These are phyloP conservation scores for Cetraspora pellucida DNA, from an alignment of 192 early-diverging fungal genomes.

Conservation along the genomic window DNA sequence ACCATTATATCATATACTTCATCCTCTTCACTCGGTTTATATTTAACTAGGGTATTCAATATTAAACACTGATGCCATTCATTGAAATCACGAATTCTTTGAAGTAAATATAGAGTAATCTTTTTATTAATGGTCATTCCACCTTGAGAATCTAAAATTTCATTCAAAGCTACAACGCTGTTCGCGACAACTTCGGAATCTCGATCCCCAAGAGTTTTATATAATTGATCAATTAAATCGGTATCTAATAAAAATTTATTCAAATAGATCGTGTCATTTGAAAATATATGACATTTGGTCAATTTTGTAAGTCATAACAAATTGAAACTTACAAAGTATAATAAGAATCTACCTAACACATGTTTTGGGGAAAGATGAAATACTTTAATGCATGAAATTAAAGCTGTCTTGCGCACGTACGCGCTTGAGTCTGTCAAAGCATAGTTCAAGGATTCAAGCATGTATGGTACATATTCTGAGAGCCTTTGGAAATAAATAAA, in stretches of 20 bases:
- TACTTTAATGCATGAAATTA: conserved; percentile 41
- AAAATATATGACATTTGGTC: not conserved
- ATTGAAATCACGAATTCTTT: conserved; percentile 43
- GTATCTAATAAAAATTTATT: conserved; percentile 35
- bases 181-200: conserved; percentile 43
- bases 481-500: not conserved
- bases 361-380: conserved; percentile 42
- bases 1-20: conserved; percentile 49
- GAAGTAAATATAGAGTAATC: conserved; percentile 35
- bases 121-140: conserved; percentile 40
- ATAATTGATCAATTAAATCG: conserved; percentile 41
- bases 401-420: conserved; percentile 47
- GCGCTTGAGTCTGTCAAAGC: conserved; percentile 45
- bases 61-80: conserved; percentile 40
- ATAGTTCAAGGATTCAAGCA: conserved; percentile 40
- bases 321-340: not conserved
- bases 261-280: not conserved
- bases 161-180: conserved; percentile 39
- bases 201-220: conserved; percentile 38
- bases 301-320: not conserved
- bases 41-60: conserved; percentile 38
- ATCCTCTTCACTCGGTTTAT: conserved; percentile 40
- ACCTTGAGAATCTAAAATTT: conserved; percentile 41
- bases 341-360: conserved; percentile 39
- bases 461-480: conserved; percentile 36